A percentile compares a stretch with the other conserved stretches of the same genome.
Evolutionary conservation across 352 stramenopile species (phyloP).

Genomic region (Globisporangium rhizosaccharum): DNA sequence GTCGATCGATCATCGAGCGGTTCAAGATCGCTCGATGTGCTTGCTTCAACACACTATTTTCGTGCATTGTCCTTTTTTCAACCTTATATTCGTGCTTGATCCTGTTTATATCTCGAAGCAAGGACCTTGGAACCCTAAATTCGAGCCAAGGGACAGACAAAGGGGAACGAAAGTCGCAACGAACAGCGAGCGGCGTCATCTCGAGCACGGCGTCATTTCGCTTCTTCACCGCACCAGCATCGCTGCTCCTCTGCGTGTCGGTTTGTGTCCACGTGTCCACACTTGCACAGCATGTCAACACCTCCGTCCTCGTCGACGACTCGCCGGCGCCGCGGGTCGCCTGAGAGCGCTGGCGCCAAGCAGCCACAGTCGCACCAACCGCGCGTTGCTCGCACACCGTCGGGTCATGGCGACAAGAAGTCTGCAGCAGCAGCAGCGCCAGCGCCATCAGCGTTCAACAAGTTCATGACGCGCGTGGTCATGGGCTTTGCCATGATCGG

Average conservation of each 20-base stretch:
- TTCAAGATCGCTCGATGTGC: constrained; percentile 5
- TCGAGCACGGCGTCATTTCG: background rate
- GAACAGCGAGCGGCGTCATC: background rate
- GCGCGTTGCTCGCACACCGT: constrained; percentile 10
- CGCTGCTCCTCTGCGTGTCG: background rate
- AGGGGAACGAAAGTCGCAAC: background rate
- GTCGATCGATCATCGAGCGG: background rate
- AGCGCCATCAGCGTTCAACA: constrained; percentile 29
- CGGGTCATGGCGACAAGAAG: constrained; percentile 21
- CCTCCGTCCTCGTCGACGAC: constrained; percentile 6
- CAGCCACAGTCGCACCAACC: constrained; percentile 7
- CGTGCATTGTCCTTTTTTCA: too few species aligned
- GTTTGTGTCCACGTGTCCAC: too few species aligned
- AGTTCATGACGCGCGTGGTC: constrained; percentile 71
- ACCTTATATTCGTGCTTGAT: too few species aligned
- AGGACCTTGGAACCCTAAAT: too few species aligned
- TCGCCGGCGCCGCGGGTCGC: constrained; percentile 42
- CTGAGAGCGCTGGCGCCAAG: constrained; percentile 15
- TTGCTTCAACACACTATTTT: too few species aligned
- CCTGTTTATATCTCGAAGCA: too few species aligned
- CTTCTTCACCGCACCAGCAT: background rate
- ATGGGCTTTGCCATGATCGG: constrained; percentile 75
- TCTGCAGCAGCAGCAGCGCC: constrained; percentile 8
- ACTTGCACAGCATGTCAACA: constrained; percentile 13
- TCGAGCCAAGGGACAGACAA: background rate